phyloP scores from a whole-genome alignment of 2,329 filamentous ascomycete species.

The Cadophora sp. region DNA sequence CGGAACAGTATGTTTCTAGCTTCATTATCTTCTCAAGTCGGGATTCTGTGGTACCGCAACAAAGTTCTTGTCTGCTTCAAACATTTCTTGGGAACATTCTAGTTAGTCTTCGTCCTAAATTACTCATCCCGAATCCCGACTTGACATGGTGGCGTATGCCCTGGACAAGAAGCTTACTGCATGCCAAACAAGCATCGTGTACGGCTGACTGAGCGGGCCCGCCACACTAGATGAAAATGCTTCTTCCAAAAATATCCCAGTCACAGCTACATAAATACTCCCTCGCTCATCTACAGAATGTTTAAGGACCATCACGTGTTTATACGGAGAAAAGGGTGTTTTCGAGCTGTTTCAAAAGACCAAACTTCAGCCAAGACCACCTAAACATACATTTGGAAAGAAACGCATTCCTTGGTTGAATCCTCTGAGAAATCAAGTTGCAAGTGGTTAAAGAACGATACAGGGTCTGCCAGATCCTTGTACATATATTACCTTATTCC shows the following conservation, averaged over 20 bases:
- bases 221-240: constrained; percentile 1
- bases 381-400: not conserved
- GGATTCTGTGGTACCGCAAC: too few species aligned
- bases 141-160: constrained; percentile 5
- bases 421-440: constrained; percentile 4
- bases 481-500: not conserved
- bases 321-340: not conserved
- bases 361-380: not conserved
- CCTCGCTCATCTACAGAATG: not conserved
- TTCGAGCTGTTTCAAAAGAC: not conserved
- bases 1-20: not conserved
- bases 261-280: not conserved
- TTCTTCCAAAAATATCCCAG: not conserved
- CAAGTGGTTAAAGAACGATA: not conserved
- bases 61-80: too few species aligned
- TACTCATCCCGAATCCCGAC: not conserved
- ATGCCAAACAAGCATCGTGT: not conserved
- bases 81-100: too few species aligned
- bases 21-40: not conserved
- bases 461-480: constrained; percentile 7
- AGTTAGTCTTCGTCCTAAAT: not conserved
- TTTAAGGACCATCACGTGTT: not conserved
- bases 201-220: constrained; percentile 8
- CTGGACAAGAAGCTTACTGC: constrained; percentile 4
- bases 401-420: not conserved